Conservation (phyloP, 2,329 filamentous ascomycete species). For the Cryoendolithus antarcticus region DNA sequence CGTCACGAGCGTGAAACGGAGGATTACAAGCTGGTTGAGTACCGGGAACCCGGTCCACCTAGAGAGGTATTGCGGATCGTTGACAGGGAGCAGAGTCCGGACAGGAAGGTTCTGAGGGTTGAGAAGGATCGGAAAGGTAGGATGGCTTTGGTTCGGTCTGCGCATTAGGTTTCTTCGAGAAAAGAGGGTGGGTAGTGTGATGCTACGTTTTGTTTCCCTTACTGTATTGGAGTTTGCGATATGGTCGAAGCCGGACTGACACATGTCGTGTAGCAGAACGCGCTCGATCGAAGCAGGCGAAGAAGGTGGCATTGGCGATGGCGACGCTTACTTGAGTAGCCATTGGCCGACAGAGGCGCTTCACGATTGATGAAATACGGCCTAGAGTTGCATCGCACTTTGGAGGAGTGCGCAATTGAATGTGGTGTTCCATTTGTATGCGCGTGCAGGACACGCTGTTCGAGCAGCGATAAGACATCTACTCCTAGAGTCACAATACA, state of each 20-base stretch:
- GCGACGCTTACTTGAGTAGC: conserved; percentile 5
- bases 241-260: conserved; percentile 1
- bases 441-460: too few relatives aligned
- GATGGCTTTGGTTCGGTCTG: conserved; percentile 73
- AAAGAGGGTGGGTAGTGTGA: conserved; percentile 3
- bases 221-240: background rate
- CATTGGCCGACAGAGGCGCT: too few relatives aligned
- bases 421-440: too few relatives aligned
- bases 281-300: conserved; percentile 3
- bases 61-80: conserved; percentile 50
- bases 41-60: conserved; percentile 38
- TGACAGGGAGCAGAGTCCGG: conserved; percentile 30
- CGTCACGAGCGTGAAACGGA: conserved; percentile 46
- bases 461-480: too few relatives aligned
- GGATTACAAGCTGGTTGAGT: conserved; percentile 33
- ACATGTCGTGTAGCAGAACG: background rate
- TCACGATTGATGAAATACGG: too few relatives aligned
- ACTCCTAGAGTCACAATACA: too few relatives aligned
- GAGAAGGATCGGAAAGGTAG: conserved; percentile 93
- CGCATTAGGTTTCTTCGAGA: conserved; percentile 38
- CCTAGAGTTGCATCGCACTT: too few relatives aligned
- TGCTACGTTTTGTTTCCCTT: conserved; percentile 2
- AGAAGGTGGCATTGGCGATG: conserved; percentile 7
- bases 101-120: conserved; percentile 51
- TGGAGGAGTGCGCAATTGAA: too few relatives aligned